These are phyloP conservation scores for Serendipita sp. DNA, from an alignment of 768 basidiomycete genomes.

Conservation along the genomic window DNA sequence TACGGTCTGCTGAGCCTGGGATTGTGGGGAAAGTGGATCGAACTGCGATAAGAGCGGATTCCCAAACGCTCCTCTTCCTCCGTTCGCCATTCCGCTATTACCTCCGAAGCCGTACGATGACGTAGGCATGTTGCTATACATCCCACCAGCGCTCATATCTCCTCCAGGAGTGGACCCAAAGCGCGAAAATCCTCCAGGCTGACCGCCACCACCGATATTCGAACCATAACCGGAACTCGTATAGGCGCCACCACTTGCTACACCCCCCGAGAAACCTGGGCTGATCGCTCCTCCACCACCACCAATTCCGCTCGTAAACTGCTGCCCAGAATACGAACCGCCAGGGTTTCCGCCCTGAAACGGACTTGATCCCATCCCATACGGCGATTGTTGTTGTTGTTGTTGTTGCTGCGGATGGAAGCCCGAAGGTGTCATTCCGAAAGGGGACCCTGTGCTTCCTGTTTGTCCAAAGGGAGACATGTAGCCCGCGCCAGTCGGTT, in stretches of 20 bases:
- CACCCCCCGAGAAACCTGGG: background rate
- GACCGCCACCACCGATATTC: background rate
- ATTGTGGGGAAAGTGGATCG: conserved; percentile 21
- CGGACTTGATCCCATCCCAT: no score
- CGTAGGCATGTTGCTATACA: background rate
- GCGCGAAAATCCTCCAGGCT: background rate
- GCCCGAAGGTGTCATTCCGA: background rate
- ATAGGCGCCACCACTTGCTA: background rate
- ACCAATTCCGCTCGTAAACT: background rate
- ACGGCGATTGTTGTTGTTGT: background rate
- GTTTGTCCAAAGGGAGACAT: background rate
- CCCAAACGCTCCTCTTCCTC: background rate
- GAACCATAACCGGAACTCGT: background rate
- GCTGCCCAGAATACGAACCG: background rate
- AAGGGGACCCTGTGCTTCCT: background rate
- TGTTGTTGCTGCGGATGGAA: background rate
- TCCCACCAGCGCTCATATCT: background rate
- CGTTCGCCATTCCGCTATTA: background rate
- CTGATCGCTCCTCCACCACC: background rate
- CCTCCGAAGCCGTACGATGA: background rate
- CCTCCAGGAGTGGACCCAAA: background rate
- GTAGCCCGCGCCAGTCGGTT: background rate
- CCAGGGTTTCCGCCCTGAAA: no score
- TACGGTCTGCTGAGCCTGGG: conserved; percentile 7
- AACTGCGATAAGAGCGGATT: conserved; percentile 24